These are phyloP conservation scores for Gymnopus androsaceus DNA, from an alignment of 1,284 basidiomycete genomes.

Conservation along the genomic window DNA sequence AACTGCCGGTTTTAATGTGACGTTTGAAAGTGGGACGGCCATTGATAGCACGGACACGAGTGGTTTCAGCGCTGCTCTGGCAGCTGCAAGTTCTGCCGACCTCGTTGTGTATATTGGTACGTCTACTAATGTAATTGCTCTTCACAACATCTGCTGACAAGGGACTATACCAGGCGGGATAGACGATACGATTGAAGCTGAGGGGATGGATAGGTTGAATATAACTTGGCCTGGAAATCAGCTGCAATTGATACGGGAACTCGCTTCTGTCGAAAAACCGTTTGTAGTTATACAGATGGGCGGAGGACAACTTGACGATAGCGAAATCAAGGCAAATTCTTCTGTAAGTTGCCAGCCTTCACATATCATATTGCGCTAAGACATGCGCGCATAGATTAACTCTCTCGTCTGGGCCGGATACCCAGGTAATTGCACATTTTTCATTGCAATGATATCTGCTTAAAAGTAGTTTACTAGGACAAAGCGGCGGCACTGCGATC, in stretches of 20 bases:
- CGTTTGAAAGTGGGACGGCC: conserved; percentile 43
- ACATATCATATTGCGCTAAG: neutral
- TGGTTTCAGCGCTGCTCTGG: conserved; percentile 59
- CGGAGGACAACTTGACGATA: conserved; percentile 55
- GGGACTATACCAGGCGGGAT: too few relatives aligned
- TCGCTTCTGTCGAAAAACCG: conserved; percentile 49
- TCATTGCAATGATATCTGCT: too few relatives aligned
- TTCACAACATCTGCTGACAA: too few relatives aligned
- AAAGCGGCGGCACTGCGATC: conserved; percentile 53
- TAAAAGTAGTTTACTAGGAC: too few relatives aligned
- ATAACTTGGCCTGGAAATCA: conserved; percentile 60
- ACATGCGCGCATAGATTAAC: conserved; percentile 40
- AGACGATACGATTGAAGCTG: conserved; percentile 51
- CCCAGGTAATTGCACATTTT: too few relatives aligned
- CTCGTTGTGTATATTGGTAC: conserved; percentile 64
- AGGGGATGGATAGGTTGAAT: conserved; percentile 49
- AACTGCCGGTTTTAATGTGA: conserved; percentile 47
- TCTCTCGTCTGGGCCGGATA: conserved; percentile 59
- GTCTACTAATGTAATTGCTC: too few relatives aligned
- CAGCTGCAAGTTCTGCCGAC: conserved; percentile 64
- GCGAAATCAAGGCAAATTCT: conserved; percentile 44
- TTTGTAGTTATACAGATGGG: conserved; percentile 57
- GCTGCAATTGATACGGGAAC: conserved; percentile 47
- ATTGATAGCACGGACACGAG: conserved; percentile 40
- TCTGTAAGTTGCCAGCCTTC: conserved; percentile 35